These are phyloP conservation scores for Parietichytrium sp. DNA, from an alignment of 108 stramenopile genomes.

Conservation along the genomic window DNA sequence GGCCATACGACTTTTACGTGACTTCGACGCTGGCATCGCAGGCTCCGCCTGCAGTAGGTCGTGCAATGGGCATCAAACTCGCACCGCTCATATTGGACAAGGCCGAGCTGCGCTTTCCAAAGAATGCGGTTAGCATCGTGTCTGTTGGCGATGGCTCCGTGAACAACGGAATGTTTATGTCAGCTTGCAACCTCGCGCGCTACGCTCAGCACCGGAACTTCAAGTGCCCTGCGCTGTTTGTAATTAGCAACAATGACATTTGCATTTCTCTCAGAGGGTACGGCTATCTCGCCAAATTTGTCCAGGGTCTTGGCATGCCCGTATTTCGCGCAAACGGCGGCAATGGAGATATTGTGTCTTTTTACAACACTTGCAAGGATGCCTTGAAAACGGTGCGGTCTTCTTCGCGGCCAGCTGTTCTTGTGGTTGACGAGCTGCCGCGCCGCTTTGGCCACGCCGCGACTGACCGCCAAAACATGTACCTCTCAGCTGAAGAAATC, in stretches of 20 bases:
- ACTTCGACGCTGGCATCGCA: slow-evolving; percentile 76
- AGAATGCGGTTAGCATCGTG: slow-evolving; percentile 63
- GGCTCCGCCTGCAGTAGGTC: slow-evolving; percentile 76
- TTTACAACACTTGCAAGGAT: slow-evolving; percentile 69
- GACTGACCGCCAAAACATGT: slow-evolving; percentile 75
- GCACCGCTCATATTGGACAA: background rate
- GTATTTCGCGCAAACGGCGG: slow-evolving; percentile 67
- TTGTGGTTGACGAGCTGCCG: slow-evolving; percentile 63
- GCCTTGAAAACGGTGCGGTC: slow-evolving; percentile 66
- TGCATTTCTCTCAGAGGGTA: slow-evolving; percentile 69
- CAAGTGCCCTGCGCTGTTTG: slow-evolving; percentile 77
- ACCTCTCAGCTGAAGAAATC: slow-evolving; percentile 58
- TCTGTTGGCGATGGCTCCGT: slow-evolving; percentile 78
- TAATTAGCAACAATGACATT: slow-evolving; percentile 75
- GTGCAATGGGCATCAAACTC: slow-evolving; percentile 74
- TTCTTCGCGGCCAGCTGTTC: slow-evolving; percentile 61
- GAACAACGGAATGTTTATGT: slow-evolving; percentile 78
- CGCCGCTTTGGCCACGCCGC: slow-evolving; percentile 84
- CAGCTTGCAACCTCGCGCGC: slow-evolving; percentile 68
- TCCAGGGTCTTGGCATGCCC: slow-evolving; percentile 19
- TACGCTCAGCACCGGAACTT: slow-evolving; percentile 67
- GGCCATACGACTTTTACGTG: slow-evolving; percentile 43
- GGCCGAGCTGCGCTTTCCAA: background rate
- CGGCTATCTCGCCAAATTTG: slow-evolving; percentile 52
- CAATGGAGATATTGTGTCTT: slow-evolving; percentile 61